Conservation (phyloP, 176 grass and related monocot genomes). For the Hsuehochloa calcarea region DNA sequence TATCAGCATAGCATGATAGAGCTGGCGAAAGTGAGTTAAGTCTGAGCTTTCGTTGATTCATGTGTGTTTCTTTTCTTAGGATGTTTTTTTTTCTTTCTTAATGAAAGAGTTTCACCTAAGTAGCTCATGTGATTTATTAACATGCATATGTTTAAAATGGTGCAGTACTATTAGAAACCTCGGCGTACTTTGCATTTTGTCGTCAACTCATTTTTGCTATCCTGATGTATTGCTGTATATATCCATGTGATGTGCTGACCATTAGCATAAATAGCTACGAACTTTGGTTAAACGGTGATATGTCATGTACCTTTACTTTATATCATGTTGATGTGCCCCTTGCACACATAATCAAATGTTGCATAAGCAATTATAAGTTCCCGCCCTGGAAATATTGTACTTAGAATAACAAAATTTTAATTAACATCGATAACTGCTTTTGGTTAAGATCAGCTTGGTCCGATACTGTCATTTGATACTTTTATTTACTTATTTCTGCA, state of each 20-base stretch:
- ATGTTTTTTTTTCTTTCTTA: background rate
- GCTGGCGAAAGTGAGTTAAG: background rate
- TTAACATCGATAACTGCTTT: background rate
- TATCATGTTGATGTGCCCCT: background rate
- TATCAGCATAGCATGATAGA: slow-evolving; percentile 2
- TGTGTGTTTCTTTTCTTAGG: background rate
- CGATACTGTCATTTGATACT: slow-evolving; percentile 9
- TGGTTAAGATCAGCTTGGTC: background rate
- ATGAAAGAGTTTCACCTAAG: slow-evolving; percentile 13
- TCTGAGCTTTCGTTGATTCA: background rate
- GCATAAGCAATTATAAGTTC: background rate
- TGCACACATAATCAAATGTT: slow-evolving; percentile 1
- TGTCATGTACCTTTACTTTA: background rate
- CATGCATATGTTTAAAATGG: slow-evolving; percentile 15
- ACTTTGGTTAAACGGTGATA: background rate
- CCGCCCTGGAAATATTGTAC: background rate
- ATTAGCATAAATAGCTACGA: background rate
- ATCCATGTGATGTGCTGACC: slow-evolving; percentile 9
- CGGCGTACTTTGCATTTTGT: background rate
- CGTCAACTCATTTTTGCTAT: background rate
- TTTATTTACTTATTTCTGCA: slow-evolving; percentile 47
- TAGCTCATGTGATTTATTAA: background rate
- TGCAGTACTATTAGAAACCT: slow-evolving; percentile 18
- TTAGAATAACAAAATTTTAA: background rate
- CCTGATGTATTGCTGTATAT: background rate